phyloP scores from a whole-genome alignment of 352 stramenopile species.

The Globisporangium cystogenes region DNA sequence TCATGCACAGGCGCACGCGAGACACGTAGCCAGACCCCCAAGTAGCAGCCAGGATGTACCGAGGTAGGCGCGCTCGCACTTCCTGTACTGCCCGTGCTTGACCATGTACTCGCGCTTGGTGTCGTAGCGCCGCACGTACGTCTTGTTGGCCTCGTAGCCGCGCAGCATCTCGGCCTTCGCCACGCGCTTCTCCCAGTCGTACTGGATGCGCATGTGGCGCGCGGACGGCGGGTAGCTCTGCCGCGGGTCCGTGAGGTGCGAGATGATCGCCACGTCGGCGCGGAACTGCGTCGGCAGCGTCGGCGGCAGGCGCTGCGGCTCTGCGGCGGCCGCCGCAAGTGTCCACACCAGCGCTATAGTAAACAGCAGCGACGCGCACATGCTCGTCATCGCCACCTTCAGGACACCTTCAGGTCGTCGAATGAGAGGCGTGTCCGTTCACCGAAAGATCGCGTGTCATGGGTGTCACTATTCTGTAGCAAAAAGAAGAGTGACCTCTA shows the following conservation, averaged over 20 bases:
- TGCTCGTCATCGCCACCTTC: not conserved
- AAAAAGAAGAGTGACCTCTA: no score
- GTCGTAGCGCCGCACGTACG: constrained; percentile 66
- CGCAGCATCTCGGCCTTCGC: constrained; percentile 51
- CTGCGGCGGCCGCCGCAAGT: not conserved
- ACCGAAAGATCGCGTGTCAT: not conserved
- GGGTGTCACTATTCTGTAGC: not conserved
- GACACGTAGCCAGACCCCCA: no score
- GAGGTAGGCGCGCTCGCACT: constrained; percentile 68
- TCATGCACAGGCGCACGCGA: no score
- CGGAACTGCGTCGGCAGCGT: constrained; percentile 53
- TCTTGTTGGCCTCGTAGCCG: constrained; percentile 66
- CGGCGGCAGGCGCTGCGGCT: constrained; percentile 4
- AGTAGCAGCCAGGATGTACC: constrained; percentile 14
- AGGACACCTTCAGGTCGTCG: no score
- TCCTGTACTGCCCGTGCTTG: constrained; percentile 54
- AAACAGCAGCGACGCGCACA: not conserved
- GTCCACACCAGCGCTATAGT: not conserved
- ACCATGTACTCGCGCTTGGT: constrained; percentile 71
- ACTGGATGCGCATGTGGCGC: constrained; percentile 48
- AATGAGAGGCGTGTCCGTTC: no score
- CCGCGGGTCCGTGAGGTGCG: constrained; percentile 53
- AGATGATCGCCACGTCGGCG: constrained; percentile 45
- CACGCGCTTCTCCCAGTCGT: constrained; percentile 55
- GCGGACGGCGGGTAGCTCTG: constrained; percentile 53